A percentile compares a stretch with the other conserved stretches of the same genome.
Evolutionary conservation across 2,329 filamentous ascomycete species (phyloP).

Genomic region (Penicillium hordei): DNA sequence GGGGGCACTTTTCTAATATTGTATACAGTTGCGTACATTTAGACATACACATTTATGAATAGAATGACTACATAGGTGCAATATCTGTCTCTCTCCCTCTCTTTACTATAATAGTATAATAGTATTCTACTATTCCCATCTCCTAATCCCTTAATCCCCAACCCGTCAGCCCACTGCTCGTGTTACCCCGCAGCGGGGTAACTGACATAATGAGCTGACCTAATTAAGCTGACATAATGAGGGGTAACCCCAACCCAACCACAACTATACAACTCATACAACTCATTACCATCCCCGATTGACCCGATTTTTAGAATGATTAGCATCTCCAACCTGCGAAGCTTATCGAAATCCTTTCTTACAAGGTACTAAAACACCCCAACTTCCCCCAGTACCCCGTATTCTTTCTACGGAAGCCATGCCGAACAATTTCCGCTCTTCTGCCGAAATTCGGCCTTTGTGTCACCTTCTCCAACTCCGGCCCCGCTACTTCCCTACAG

Average conservation of each 20-base stretch:
- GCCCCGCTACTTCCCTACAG: slow-evolving; percentile 11
- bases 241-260: slow-evolving; percentile 17
- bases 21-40: neutral
- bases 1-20: neutral
- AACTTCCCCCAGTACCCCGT: neutral
- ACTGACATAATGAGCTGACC: slow-evolving; percentile 9
- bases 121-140: neutral
- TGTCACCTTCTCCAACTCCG: slow-evolving; percentile 19
- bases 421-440: slow-evolving; percentile 14
- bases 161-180: neutral
- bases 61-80: neutral
- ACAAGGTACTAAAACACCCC: neutral
- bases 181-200: neutral
- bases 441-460: slow-evolving; percentile 21
- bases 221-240: slow-evolving; percentile 29
- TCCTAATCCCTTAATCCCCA: neutral
- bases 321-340: neutral
- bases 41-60: neutral
- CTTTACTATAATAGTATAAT: neutral
- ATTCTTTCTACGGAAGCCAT: neutral
- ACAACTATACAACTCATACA: neutral
- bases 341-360: neutral
- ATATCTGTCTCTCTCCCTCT: neutral
- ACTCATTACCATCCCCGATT: neutral
- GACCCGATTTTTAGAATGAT: neutral